Percentiles rank a stretch among this genome's conserved stretches.
These are phyloP conservation scores for Chytriomyces sp. DNA, from an alignment of 192 early-diverging fungal species.

Conservation along the genomic window DNA sequence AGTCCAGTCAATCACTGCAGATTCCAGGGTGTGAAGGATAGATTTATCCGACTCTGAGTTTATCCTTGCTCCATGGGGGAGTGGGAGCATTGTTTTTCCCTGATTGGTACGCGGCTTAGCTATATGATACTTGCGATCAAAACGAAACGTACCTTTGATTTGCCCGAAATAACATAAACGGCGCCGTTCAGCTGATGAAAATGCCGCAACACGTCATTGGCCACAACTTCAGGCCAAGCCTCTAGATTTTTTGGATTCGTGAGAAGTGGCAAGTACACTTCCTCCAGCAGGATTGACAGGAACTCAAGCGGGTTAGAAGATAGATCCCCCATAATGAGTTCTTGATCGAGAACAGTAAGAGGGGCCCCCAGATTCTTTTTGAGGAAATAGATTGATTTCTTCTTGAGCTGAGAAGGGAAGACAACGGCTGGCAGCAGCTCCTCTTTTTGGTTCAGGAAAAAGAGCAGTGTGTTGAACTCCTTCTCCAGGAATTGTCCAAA, in stretches of 20 bases:
- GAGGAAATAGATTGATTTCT: conserved; percentile 66
- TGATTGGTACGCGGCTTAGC: conserved; percentile 14
- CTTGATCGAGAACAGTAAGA: conserved; percentile 60
- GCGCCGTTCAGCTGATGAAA: conserved; percentile 69
- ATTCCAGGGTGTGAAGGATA: conserved; percentile 66
- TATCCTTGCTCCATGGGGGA: conserved; percentile 64
- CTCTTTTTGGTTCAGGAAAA: conserved; percentile 66
- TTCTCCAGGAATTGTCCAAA: conserved; percentile 64
- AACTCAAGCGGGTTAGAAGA: conserved; percentile 67
- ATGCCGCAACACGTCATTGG: conserved; percentile 67
- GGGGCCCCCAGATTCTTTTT: conserved; percentile 55
- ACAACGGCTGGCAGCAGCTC: conserved; percentile 60
- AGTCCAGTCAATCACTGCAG: conserved; percentile 73
- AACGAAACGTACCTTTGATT: conserved; percentile 57
- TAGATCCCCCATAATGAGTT: conserved; percentile 65
- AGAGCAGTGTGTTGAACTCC: conserved; percentile 61
- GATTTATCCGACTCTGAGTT: conserved; percentile 55
- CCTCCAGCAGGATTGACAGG: conserved; percentile 60
- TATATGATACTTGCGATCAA: conserved; percentile 2
- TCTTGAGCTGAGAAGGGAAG: conserved; percentile 63
- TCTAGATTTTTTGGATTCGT: conserved; percentile 70
- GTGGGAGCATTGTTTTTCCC: conserved; percentile 71
- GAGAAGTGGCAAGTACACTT: conserved; percentile 67
- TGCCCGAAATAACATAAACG: conserved; percentile 70
- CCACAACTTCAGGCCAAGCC: conserved; percentile 72